Evolutionary conservation across 345 rosid species (phyloP), one percentile per base, ranked within the genome.

Genomic region (Sonneratia alba): DNA sequence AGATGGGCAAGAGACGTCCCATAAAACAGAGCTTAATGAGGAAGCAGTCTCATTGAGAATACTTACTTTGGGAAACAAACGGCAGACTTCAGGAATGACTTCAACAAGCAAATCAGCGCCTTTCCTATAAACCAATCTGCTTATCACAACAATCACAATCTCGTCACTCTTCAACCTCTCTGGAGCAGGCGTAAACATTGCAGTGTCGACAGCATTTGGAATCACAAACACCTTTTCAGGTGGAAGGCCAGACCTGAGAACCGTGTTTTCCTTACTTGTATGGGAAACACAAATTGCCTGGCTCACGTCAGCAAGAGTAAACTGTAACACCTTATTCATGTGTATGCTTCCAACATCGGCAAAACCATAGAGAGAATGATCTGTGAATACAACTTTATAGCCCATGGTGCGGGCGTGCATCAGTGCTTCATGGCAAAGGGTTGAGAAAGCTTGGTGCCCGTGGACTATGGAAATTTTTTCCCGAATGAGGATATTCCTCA

Each of bases 171-270:
- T 72, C 4, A 85, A 93, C 42, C 89, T 79, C 62, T 79, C 81
- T 36, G 77, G 71, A 69, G 91, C 92, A 53, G 99, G 97, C 75
- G 79, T 87, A 76, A 95, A 95, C 99, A 95, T 92, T 69, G 97
- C 96, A 36, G 97, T 92, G 81, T 95, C 99, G 79, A 95, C 99
- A 38, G 96, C 99, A 92, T 95, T 95, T 42, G 98, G 98, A 73
- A 92, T 83, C 74, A 92, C 88, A 73, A 79, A 95, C 73, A 90
- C 97, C 86, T 89, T 95, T 70, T 81, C 88, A 0, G 97, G 96
- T 0, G 96, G 87, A 78, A 92, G 82, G 71, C 99, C 96, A 47
- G 99, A 95, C 24, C 96, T 78, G 32, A 95, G 73, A 77, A 92
- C 97, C 1, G 99, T 95, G 70, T 95, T 95, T 83, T 95, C 99